phyloP scores from a whole-genome alignment of 257 asterid species.

The Ballota nigra region DNA sequence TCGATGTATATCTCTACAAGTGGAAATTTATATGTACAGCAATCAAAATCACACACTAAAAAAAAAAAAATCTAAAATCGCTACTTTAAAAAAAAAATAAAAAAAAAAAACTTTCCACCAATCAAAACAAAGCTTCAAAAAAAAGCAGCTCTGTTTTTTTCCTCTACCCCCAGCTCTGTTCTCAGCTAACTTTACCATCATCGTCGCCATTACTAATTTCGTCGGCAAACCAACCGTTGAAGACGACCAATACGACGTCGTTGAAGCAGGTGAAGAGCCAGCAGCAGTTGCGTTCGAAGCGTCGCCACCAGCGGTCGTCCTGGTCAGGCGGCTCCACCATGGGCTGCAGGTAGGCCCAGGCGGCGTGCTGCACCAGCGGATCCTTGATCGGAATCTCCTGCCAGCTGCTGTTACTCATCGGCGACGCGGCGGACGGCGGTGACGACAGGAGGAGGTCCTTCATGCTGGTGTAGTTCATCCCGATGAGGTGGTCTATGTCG shows the following conservation, averaged over 20 bases:
- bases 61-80: not conserved
- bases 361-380: slow-evolving; percentile 82
- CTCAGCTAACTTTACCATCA: slow-evolving; percentile 30
- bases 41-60: not conserved
- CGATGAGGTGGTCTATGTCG: slow-evolving; percentile 45
- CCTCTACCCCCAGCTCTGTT: not conserved
- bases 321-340: slow-evolving; percentile 34
- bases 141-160: slow-evolving; percentile 27
- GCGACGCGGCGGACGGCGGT: slow-evolving; percentile 35
- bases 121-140: slow-evolving; percentile 29
- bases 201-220: no score
- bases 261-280: slow-evolving; percentile 45
- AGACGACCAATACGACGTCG: slow-evolving; percentile 42
- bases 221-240: slow-evolving; percentile 19
- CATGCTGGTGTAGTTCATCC: slow-evolving; percentile 53
- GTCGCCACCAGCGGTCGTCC: slow-evolving; percentile 34
- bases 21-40: slow-evolving; percentile 18
- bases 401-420: slow-evolving; percentile 61
- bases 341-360: slow-evolving; percentile 91
- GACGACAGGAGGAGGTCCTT: slow-evolving; percentile 57
- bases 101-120: not conserved
- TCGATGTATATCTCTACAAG: not conserved
- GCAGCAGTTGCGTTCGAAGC: slow-evolving; percentile 34
- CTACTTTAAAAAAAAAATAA: not conserved
- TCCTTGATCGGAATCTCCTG: slow-evolving; percentile 78